Conservation (phyloP, 257 asterid genomes). For the Nicotiana knightiana region DNA sequence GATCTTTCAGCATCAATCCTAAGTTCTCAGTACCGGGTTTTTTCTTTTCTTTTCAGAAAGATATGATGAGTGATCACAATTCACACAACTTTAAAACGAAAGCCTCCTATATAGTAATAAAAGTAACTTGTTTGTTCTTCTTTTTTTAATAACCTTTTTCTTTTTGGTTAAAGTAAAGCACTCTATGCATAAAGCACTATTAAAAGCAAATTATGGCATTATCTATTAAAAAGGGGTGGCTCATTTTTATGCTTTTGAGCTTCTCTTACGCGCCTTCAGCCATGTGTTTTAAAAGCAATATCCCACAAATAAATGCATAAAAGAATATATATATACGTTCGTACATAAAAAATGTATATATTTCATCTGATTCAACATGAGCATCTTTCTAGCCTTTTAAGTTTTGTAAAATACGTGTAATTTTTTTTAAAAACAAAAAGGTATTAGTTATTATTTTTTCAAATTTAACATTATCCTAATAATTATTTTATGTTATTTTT, state of each 20-base stretch:
- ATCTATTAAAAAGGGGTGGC: constrained; percentile 45
- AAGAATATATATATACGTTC: not conserved
- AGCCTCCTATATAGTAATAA: not conserved
- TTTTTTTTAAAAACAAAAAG: too few species aligned
- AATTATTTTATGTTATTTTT: too few species aligned
- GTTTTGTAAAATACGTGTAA: too few species aligned
- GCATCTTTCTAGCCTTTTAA: too few species aligned
- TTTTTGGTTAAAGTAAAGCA: constrained; percentile 27
- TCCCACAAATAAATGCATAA: not conserved
- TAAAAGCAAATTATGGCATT: constrained; percentile 29
- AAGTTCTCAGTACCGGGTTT: not conserved
- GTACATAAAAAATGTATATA: too few species aligned
- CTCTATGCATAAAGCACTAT: constrained; percentile 13
- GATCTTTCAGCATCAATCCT: constrained; percentile 4
- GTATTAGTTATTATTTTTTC: too few species aligned
- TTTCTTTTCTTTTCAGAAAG: not conserved
- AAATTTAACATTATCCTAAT: too few species aligned
- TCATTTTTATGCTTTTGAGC: constrained; percentile 32
- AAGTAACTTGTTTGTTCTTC: not conserved
- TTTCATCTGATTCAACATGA: too few species aligned
- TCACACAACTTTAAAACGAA: not conserved
- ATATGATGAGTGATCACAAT: not conserved
- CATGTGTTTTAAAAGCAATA: constrained; percentile 33
- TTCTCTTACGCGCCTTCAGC: constrained; percentile 33
- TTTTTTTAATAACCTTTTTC: not conserved